Evolutionary conservation across 23 red algal genomes (phyloP).

Genomic region (Gracilariopsis chorda): DNA sequence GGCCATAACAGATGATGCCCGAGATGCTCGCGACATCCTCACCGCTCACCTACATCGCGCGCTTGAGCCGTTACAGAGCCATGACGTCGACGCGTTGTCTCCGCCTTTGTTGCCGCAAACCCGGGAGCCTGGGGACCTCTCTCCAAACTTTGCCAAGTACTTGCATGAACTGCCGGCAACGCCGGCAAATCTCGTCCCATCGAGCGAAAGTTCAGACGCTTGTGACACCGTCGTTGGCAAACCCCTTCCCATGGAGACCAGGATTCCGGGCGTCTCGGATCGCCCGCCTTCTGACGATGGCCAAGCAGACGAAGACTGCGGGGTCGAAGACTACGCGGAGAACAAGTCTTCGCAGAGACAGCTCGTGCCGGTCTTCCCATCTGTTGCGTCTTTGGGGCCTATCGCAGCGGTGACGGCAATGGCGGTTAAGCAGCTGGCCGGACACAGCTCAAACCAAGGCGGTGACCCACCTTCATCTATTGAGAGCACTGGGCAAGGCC

Average conservation of each 20-base stretch:
- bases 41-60: not conserved
- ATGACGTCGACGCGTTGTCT: not conserved
- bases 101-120: not conserved
- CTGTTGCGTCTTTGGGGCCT: not conserved
- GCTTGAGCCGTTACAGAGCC: not conserved
- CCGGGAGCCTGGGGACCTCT: not conserved
- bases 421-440: not conserved
- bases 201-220: not conserved
- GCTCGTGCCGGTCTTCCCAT: not conserved
- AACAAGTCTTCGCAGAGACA: not conserved
- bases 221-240: not conserved
- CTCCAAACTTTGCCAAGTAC: constrained; percentile 18
- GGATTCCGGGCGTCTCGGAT: not conserved
- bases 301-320: not conserved
- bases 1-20: not conserved
- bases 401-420: not conserved
- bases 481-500: not conserved
- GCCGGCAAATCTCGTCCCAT: not conserved
- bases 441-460: not conserved
- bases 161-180: constrained; percentile 26
- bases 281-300: not conserved
- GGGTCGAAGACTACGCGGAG: not conserved
- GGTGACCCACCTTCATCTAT: not conserved
- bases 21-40: not conserved
- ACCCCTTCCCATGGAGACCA: not conserved